phyloP scores from a whole-genome alignment of 1,284 basidiomycete genomes.

The Wolfiporia cocos region DNA sequence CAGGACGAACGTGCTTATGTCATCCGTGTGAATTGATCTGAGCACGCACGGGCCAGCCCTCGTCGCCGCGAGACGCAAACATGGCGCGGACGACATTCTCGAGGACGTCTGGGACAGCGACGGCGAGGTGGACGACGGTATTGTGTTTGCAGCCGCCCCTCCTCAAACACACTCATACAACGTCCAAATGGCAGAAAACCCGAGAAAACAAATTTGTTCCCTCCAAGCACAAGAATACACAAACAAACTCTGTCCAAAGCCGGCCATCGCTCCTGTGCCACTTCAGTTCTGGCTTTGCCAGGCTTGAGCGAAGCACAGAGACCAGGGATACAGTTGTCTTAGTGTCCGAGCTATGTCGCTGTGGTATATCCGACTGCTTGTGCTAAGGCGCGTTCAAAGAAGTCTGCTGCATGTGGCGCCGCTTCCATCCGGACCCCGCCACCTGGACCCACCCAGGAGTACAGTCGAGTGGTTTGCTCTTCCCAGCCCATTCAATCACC shows the following conservation, averaged over 20 bases:
- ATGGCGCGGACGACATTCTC: slow-evolving; percentile 7
- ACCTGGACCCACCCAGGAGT: no score
- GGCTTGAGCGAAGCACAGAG: no score
- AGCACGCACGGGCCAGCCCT: slow-evolving; percentile 28
- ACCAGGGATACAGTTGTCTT: no score
- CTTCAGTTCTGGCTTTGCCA: no score
- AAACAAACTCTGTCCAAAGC: slow-evolving; percentile 41
- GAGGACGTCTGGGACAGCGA: slow-evolving; percentile 11
- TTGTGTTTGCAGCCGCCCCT: slow-evolving; percentile 31
- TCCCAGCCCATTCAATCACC: no score
- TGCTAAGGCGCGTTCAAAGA: no score
- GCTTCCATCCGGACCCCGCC: no score
- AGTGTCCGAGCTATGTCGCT: no score
- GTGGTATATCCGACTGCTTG: no score
- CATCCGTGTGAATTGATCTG: slow-evolving; percentile 25
- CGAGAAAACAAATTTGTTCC: slow-evolving; percentile 57
- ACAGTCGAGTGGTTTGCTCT: no score
- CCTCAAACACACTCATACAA: slow-evolving; percentile 49
- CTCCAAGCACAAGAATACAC: slow-evolving; percentile 50
- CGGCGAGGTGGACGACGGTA: slow-evolving; percentile 17
- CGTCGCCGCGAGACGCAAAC: slow-evolving; percentile 8
- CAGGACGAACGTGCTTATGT: slow-evolving; percentile 26
- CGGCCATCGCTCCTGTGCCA: no score
- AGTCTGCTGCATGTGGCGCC: no score
- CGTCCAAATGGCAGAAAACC: slow-evolving; percentile 68